phyloP scores from a whole-genome alignment of 129 eudicot genomes.

The Artemisia annua region DNA sequence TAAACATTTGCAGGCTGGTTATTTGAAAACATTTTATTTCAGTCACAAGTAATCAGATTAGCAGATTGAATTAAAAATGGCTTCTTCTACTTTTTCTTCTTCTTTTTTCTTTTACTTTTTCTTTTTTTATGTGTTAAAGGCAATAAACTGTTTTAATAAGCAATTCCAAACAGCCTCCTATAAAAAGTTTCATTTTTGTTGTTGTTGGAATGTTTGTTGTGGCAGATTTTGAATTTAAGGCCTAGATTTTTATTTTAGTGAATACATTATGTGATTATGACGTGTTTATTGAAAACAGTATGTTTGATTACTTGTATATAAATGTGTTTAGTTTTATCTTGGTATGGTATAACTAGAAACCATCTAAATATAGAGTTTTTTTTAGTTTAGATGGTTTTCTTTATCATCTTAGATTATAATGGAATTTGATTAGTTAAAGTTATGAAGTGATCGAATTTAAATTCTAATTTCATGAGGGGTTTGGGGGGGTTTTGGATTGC shows the following conservation, averaged over 20 bases:
- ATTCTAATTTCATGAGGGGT: not conserved
- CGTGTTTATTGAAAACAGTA: not conserved
- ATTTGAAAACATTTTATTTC: too few relatives aligned
- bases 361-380: not conserved
- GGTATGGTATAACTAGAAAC: constrained; percentile 1
- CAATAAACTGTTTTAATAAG: too few relatives aligned
- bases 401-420: not conserved
- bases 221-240: not conserved
- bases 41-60: too few relatives aligned
- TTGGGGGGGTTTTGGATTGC: not conserved
- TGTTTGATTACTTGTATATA: not conserved
- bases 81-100: too few relatives aligned
- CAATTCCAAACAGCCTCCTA: too few relatives aligned
- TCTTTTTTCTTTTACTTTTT: too few relatives aligned
- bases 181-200: constrained; percentile 6
- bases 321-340: not conserved
- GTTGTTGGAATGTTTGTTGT: not conserved
- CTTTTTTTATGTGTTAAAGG: too few relatives aligned
- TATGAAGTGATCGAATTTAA: not conserved
- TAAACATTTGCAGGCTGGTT: too few relatives aligned
- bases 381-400: not conserved
- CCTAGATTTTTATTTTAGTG: not conserved
- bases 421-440: constrained; percentile 2
- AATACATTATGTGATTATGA: not conserved
- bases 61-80: too few relatives aligned